These are phyloP conservation scores for Aquilaria sinensis DNA, from an alignment of 345 rosid genomes.

Conservation along the genomic window DNA sequence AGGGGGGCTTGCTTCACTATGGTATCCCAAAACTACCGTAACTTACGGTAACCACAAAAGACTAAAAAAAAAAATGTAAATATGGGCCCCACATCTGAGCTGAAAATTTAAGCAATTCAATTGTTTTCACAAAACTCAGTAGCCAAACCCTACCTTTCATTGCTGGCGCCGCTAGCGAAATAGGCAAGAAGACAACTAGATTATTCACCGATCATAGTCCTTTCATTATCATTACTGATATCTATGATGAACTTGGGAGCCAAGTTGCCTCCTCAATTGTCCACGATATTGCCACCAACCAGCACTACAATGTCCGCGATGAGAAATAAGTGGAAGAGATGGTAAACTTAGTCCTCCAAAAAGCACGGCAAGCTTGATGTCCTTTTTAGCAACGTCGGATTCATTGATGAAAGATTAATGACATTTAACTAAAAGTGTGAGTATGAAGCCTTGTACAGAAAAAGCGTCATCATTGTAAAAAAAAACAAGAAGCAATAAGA, in stretches of 20 bases:
- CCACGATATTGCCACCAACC: conserved; percentile 39
- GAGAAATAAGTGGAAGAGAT: conserved; percentile 68
- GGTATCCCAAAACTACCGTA: no score
- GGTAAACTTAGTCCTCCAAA: conserved; percentile 36
- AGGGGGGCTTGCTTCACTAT: conserved; percentile 27
- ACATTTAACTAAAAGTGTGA: no score
- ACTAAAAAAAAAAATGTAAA: no score
- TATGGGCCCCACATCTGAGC: background rate
- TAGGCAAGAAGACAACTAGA: conserved; percentile 64
- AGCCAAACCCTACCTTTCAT: conserved; percentile 3
- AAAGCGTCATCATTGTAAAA: no score
- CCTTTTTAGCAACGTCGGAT: conserved; percentile 77
- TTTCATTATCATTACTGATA: conserved; percentile 53
- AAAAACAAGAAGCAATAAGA: no score
- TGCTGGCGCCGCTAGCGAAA: conserved; percentile 88
- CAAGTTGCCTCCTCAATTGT: conserved; percentile 37
- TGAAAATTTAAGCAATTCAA: conserved; percentile 14
- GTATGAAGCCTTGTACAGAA: no score
- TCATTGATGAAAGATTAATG: conserved; percentile 28
- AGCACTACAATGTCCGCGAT: conserved; percentile 68
- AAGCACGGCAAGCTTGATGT: conserved; percentile 60
- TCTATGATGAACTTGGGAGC: conserved; percentile 63
- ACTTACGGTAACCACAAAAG: no score
- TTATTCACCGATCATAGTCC: conserved; percentile 65
- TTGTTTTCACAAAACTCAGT: conserved; percentile 8